phyloP scores from a whole-genome alignment of 345 rosid species.

The Boechera stricta region DNA sequence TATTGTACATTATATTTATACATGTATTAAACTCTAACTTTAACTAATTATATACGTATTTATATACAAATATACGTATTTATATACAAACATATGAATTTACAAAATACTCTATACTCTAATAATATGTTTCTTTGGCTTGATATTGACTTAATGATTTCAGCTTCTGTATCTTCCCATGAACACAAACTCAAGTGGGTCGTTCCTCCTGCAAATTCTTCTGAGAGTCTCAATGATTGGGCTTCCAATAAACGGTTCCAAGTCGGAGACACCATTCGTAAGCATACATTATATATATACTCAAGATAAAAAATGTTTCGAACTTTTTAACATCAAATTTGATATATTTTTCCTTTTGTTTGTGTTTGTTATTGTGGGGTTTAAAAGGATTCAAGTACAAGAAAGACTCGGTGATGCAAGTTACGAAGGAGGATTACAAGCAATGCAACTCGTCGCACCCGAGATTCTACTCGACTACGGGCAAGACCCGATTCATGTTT shows the following conservation, averaged over 20 bases:
- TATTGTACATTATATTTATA: too few relatives aligned
- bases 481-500: slow-evolving; percentile 53
- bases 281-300: not conserved
- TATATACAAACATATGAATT: too few relatives aligned
- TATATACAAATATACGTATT: too few relatives aligned
- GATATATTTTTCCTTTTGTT: not conserved
- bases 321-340: slow-evolving; percentile 2
- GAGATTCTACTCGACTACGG: slow-evolving; percentile 58
- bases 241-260: slow-evolving; percentile 18
- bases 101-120: too few relatives aligned
- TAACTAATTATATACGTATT: too few relatives aligned
- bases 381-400: slow-evolving; percentile 43
- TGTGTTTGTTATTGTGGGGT: not conserved
- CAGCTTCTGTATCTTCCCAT: slow-evolving; percentile 2
- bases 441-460: slow-evolving; percentile 62
- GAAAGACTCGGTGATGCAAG: slow-evolving; percentile 64
- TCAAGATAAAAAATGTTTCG: not conserved
- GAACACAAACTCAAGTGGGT: slow-evolving; percentile 28
- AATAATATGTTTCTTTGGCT: slow-evolving; percentile 15
- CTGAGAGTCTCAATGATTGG: slow-evolving; percentile 13
- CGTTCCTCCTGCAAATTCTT: slow-evolving; percentile 15
- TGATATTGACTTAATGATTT: slow-evolving; percentile 7
- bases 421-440: slow-evolving; percentile 54
- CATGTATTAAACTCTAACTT: too few relatives aligned
- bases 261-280: slow-evolving; percentile 30